Percentiles rank a stretch among this genome's conserved stretches.
These are phyloP conservation scores for Rhodomyrtus psidioides DNA, from an alignment of 441 rosid genomes.

Conservation along the genomic window DNA sequence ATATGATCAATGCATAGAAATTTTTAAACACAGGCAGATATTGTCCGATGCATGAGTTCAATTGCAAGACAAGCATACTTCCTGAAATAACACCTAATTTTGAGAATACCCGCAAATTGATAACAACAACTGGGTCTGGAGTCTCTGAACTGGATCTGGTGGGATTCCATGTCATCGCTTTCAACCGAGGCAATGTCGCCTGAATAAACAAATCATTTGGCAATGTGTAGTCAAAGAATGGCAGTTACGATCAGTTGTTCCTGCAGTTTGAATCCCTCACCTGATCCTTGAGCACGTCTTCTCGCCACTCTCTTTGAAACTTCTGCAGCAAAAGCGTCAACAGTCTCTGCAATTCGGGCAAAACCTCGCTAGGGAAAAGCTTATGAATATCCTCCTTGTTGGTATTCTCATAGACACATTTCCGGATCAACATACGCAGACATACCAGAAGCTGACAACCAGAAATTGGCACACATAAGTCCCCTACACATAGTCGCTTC, in stretches of 20 bases:
- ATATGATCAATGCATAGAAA: neutral
- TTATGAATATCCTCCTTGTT: constrained; percentile 40
- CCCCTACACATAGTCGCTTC: neutral
- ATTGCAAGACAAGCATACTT: neutral
- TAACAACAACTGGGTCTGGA: constrained; percentile 33
- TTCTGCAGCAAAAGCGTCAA: constrained; percentile 48
- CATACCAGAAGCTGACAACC: constrained; percentile 47
- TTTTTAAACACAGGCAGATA: neutral
- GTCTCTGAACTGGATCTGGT: constrained; percentile 18
- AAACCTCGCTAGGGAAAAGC: constrained; percentile 48
- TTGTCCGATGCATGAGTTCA: neutral
- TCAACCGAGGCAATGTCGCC: constrained; percentile 35
- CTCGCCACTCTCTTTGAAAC: constrained; percentile 55
- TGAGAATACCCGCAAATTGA: constrained; percentile 37
- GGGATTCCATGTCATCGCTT: constrained; percentile 53
- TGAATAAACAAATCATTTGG: constrained; percentile 8
- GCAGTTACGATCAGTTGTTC: neutral
- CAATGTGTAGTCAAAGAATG: neutral
- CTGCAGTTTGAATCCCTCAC: constrained; percentile 6
- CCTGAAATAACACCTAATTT: neutral
- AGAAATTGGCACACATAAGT: neutral
- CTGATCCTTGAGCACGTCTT: constrained; percentile 43
- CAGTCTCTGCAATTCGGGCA: constrained; percentile 49
- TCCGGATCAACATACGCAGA: constrained; percentile 51
- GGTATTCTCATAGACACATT: constrained; percentile 38